Conservation (phyloP, 2,329 filamentous ascomycete species). For the Aspergillus luchuensis region DNA sequence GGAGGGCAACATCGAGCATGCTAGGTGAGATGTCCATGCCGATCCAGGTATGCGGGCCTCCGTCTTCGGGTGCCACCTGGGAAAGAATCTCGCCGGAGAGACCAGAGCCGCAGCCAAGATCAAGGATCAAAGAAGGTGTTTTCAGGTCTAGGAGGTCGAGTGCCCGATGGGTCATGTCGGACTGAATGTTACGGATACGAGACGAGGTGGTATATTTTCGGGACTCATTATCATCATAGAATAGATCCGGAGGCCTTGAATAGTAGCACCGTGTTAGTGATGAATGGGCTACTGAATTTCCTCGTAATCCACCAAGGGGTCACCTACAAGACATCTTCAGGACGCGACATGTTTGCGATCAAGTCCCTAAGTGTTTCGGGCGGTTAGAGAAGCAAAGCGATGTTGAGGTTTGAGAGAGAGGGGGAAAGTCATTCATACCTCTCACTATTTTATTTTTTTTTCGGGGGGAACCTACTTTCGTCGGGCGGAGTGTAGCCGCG, state of each 20-base stretch:
- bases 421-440: no score
- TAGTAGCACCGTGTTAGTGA: background rate
- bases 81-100: constrained; percentile 93
- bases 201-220: constrained; percentile 97
- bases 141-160: constrained; percentile 85
- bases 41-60: constrained; percentile 91
- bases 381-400: background rate
- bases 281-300: constrained; percentile 15
- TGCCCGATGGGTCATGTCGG: constrained; percentile 89
- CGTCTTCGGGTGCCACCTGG: constrained; percentile 65
- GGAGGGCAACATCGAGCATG: constrained; percentile 96
- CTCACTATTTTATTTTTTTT: background rate
- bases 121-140: constrained; percentile 82
- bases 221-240: constrained; percentile 94
- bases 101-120: constrained; percentile 94
- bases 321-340: constrained; percentile 83
- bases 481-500: background rate
- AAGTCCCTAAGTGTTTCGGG: background rate
- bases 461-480: background rate
- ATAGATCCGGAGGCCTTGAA: constrained; percentile 83
- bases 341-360: constrained; percentile 78
- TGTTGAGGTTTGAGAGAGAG: background rate
- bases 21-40: constrained; percentile 92
- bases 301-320: background rate
- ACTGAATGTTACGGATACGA: constrained; percentile 93